A percentile compares a stretch with the other conserved stretches of the same genome.
phyloP scores from a whole-genome alignment of 257 asterid genomes.

The Datura wrightii region DNA sequence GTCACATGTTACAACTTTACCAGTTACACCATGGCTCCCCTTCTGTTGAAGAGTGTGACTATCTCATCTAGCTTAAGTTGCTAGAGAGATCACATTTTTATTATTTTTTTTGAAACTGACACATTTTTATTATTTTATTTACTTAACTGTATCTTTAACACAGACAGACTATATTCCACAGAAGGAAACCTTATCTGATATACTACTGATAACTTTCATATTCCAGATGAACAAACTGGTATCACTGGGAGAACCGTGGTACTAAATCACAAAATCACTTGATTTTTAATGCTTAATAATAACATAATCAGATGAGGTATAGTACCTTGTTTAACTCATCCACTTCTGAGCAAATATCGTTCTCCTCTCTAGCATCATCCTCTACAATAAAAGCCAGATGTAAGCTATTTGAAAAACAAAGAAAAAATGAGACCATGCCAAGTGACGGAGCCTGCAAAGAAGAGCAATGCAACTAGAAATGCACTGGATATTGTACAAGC shows the following conservation, averaged over 20 bases:
- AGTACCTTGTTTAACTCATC: constrained; percentile 45
- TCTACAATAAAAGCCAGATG: constrained; percentile 42
- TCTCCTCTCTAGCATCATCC: constrained; percentile 47
- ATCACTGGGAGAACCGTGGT: constrained; percentile 15
- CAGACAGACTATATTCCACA: neutral
- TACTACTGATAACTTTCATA: neutral
- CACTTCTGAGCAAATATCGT: constrained; percentile 36
- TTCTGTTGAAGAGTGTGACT: neutral
- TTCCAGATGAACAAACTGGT: neutral
- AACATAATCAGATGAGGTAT: constrained; percentile 19
- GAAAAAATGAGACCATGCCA: neutral
- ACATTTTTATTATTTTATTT: neutral
- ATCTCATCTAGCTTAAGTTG: neutral
- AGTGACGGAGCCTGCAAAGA: neutral
- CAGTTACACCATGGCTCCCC: too few species aligned
- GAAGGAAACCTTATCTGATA: neutral
- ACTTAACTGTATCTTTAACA: neutral
- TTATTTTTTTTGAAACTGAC: too few species aligned
- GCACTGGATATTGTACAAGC: neutral
- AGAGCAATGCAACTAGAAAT: constrained; percentile 3
- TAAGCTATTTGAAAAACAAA: neutral
- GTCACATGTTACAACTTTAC: too few species aligned
- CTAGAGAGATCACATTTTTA: neutral
- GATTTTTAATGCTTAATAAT: neutral
- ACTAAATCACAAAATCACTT: neutral